Base-by-base conservation (phyloP, 441 rosid genomes). In the Pelargonium cotyledonis region DNA sequence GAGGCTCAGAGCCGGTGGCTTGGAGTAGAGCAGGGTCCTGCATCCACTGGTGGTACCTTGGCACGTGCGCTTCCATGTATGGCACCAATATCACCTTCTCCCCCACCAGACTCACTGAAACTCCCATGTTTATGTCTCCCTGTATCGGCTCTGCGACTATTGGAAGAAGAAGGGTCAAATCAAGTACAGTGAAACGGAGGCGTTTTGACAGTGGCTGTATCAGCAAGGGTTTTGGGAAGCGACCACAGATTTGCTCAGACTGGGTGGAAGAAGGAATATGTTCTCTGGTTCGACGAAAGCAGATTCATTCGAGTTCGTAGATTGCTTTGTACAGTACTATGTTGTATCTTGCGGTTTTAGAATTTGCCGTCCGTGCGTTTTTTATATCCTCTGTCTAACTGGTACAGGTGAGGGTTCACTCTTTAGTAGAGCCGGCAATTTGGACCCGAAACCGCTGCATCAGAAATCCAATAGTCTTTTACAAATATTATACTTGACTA, bases 1-100 rank as follows among this genome's bases (percentile, higher is more conserved):
- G 93, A n/a, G 95, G 92, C 76, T 91, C 95, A 62, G 99, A 91
- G 40, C 90, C 96, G 6, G 97, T 91, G 31, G 95, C 92, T 76
- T 86, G 75, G 21, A 94, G 99, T 16, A 91, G 91, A 64, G 75
- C 72, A 4, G 92, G 86, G 70, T 94, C 96, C 75, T 89, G 95
- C 96, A 94, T 94, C 97, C 96, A 91, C 0, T 81, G 55, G 67
- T 91, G 99, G 83, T 89, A 91, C 81, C 71, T 87, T 6, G 91
- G 87, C 40, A 89, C 93, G 76, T 93, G 98, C 1, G 80, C 88
- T 68, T 72, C 80, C 92, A 85, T 86, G 85, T 93, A 89, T 15
- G 97, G 91, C 51, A 89, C 91, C 69, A 93, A 76, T 9, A 88
- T 78, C 68, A 82, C 90, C 81, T 82, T 87, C 78, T 86, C 78